Base-by-base conservation (phyloP, 2,329 filamentous ascomycete genomes). In the Talaromyces sp. region DNA sequence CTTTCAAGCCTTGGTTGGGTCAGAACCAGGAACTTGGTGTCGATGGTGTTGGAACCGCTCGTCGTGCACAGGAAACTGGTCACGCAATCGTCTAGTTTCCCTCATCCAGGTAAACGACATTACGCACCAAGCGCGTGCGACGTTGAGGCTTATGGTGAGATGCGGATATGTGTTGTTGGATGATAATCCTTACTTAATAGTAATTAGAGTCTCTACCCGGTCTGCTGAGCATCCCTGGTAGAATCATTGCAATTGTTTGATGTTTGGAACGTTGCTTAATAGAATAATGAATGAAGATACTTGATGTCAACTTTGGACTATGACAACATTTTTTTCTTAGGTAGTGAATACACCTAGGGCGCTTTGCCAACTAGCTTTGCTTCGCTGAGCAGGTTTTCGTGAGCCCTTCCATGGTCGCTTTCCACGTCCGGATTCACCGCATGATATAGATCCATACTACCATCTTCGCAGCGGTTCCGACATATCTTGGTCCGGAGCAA, bases 1-100 rank as follows among this genome's bases (percentile, higher is more conserved):
- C 90, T 60, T 87, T 88, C 81, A 99, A 99, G 84, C 95, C 93
- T 21, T 99, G 93, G 93, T 80, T 99, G 60, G 93, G 93, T 1
- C 84, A 87, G 63, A 87, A 92, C 74, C 95, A 99, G 82, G 90
- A 93, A 76, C 83, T 80, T 1, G 93, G 93, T 39, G 83, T 93
- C 59, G 85, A 85, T 14, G 93, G 93, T 2, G 76, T 96, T 23
- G 62, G 62, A 42, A 63, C 62, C 14, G 56, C 21, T 44, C 63
- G 56, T 35, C 63, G 60, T 28, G 62, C 62, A 4, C n/a, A 63
- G 50, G 48, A 46, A n/a, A 60, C 58, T 11, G 62, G 62, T 18
- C 62, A 63, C 33, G 62, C 62, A 5, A 63, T 63, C 16, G 62
- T 63, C 16, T 63, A 60, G 39, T 37, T 14, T 23, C 40, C 44